Base-by-base conservation (phyloP, 163 green algal genomes). In the Scenedesmus sp. region DNA sequence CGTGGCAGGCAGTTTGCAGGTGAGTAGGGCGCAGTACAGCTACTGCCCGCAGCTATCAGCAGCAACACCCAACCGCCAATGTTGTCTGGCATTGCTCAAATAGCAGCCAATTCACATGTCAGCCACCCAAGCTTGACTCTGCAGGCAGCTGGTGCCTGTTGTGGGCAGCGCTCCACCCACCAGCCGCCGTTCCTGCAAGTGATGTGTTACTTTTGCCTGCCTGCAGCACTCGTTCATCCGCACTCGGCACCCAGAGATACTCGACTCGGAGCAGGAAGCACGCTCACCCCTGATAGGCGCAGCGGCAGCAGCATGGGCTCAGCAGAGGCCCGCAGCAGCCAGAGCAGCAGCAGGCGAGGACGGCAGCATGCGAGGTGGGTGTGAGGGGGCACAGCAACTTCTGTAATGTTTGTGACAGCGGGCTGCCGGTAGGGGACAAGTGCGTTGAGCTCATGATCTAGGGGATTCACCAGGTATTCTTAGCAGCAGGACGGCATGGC, bases 1-100 rank as follows among this genome's bases (percentile, higher is more conserved):
- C 10, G 88, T 92, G 15, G 88, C 88, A 20, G 87, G 73, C 64
- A 90, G 85, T 23, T 60, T 90, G 34, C 85, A 77, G 34, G 76
- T 84, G 10, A 59, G 34, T 34, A 84, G 12, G 5, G 23, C 20
- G 76, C 20, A 79, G 23, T 79, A 52, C 70, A 52, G 20, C 12
- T 59, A 2, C 12, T 23, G 76, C 12, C 1, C 26, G n/a, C 70
- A 34, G 23, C 76, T n/a, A 20, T 18, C 13, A 82, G 59, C 26
- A 62, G 83, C 57, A 34, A 70, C 82, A 56, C 64, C 79, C n/a
- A 18, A 20, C 79, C 34, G 79, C 26, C n/a, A 9, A 3, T 64
- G 2, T 64, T 20, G 10, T 52, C 74, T 7, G 18, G 26, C 74
- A 83, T 5, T 10, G 34, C 34, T 46, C 34, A 46, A 46, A 46